Conservation (phyloP, 495 filamentous ascomycete genomes). For the Aspergillus indologenus region DNA sequence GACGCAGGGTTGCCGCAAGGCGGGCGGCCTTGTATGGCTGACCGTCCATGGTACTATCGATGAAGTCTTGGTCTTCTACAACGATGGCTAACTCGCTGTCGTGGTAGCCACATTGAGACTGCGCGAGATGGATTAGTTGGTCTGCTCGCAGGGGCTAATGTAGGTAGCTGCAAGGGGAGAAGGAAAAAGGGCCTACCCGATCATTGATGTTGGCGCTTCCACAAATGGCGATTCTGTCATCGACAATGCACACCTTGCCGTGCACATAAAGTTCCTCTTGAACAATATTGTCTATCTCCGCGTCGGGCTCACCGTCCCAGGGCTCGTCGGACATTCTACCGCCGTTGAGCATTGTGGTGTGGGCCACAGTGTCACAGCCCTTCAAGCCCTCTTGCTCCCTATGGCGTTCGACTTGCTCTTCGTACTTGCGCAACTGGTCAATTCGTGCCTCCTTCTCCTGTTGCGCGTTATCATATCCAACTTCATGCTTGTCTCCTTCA, state of each 20-base stretch:
- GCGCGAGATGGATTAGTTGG: constrained; percentile 1
- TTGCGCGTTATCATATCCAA: constrained; percentile 35
- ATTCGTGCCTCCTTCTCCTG: constrained; percentile 39
- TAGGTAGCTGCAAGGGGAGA: background rate
- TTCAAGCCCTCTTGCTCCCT: constrained; percentile 35
- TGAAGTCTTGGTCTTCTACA: constrained; percentile 77
- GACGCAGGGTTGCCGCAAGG: constrained; percentile 75
- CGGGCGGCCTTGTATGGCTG: constrained; percentile 67
- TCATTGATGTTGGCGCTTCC: constrained; percentile 93
- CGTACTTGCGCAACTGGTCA: constrained; percentile 62
- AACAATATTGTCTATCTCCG: constrained; percentile 80
- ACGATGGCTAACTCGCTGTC: constrained; percentile 93
- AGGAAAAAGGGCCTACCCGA: constrained; percentile 48
- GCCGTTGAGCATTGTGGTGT: constrained; percentile 73
- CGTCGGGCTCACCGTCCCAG: constrained; percentile 68
- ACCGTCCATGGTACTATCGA: constrained; percentile 77
- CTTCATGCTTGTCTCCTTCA: constrained; percentile 41
- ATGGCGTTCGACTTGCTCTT: constrained; percentile 47
- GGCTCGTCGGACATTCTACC: constrained; percentile 62
- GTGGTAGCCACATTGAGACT: constrained; percentile 82
- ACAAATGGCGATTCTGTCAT: constrained; percentile 78
- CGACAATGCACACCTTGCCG: constrained; percentile 81
- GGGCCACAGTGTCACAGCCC: constrained; percentile 68
- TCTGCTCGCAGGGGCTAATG: background rate
- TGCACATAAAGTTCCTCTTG: constrained; percentile 96